These are phyloP conservation scores for Septoria linicola DNA, from an alignment of 2,329 filamentous ascomycete species.

Conservation along the genomic window DNA sequence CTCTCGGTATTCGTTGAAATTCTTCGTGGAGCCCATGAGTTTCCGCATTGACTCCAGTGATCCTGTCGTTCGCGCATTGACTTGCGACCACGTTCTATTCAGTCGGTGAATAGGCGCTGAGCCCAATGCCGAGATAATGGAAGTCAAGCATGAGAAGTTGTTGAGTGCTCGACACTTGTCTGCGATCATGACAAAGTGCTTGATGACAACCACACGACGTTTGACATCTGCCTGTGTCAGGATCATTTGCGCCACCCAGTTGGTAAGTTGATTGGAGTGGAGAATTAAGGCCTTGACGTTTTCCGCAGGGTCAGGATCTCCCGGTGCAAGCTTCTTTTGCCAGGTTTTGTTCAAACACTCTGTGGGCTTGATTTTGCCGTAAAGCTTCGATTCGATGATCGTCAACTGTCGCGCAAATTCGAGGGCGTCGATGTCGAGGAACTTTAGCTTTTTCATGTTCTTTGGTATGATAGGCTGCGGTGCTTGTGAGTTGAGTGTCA, in stretches of 20 bases:
- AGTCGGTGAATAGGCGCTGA: constrained; percentile 94
- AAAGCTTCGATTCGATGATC: constrained; percentile 91
- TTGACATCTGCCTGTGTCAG: constrained; percentile 90
- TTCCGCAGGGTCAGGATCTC: constrained; percentile 79
- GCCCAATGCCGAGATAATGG: constrained; percentile 92
- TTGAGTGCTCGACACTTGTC: constrained; percentile 94
- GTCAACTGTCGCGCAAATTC: constrained; percentile 98
- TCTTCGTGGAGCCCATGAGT: constrained; percentile 96
- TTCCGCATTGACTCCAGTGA: constrained; percentile 87
- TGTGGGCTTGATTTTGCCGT: constrained; percentile 91
- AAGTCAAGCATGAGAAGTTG: constrained; percentile 96
- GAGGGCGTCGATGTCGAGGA: constrained; percentile 90
- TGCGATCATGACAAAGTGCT: constrained; percentile 94
- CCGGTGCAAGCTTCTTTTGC: constrained; percentile 88
- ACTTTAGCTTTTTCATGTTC: constrained; percentile 99
- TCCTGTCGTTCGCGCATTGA: constrained; percentile 77
- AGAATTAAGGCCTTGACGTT: constrained; percentile 96
- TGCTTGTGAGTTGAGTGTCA: constrained; percentile 73
- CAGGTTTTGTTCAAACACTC: constrained; percentile 98
- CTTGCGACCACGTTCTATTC: constrained; percentile 89
- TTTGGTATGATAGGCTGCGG: constrained; percentile 93
- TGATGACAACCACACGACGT: constrained; percentile 94
- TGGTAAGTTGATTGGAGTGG: constrained; percentile 97
- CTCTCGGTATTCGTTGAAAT: constrained; percentile 96
- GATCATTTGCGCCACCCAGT: constrained; percentile 99